Percentiles rank a stretch among this genome's conserved stretches.
Evolutionary conservation across 2,329 filamentous ascomycete species (phyloP).

Genomic region (Alternaria conjuncta): DNA sequence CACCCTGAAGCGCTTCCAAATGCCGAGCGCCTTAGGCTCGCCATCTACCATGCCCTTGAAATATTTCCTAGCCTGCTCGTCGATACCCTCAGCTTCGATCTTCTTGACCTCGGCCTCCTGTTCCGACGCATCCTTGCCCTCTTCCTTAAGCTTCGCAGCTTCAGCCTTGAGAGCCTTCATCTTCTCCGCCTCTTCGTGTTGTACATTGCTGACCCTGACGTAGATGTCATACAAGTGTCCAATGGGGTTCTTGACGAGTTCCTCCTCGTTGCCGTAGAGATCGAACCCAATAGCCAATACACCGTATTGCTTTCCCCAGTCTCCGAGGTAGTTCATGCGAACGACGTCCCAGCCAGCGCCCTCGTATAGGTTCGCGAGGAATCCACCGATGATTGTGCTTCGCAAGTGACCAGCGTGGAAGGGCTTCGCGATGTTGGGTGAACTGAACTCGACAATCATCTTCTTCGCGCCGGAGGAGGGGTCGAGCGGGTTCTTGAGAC

Average conservation of each 20-base stretch:
- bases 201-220: slow-evolving; percentile 72
- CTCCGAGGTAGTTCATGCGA: slow-evolving; percentile 77
- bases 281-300: slow-evolving; percentile 76
- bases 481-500: slow-evolving; percentile 67
- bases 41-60: slow-evolving; percentile 73
- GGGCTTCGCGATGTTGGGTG: slow-evolving; percentile 85
- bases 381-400: slow-evolving; percentile 78
- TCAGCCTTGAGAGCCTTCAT: slow-evolving; percentile 63
- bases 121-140: slow-evolving; percentile 52
- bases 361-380: slow-evolving; percentile 73
- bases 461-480: slow-evolving; percentile 68
- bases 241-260: slow-evolving; percentile 74
- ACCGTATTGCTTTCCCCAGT: slow-evolving; percentile 79
- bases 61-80: slow-evolving; percentile 76
- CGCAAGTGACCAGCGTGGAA: slow-evolving; percentile 78
- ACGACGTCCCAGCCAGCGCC: slow-evolving; percentile 73
- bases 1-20: slow-evolving; percentile 67
- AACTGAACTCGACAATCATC: slow-evolving; percentile 81
- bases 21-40: slow-evolving; percentile 62
- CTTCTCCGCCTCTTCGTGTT: slow-evolving; percentile 69
- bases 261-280: slow-evolving; percentile 75
- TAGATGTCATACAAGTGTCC: slow-evolving; percentile 85
- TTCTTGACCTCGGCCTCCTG: slow-evolving; percentile 52
- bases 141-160: slow-evolving; percentile 44
- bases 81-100: slow-evolving; percentile 51